A percentile compares a stretch with the other conserved stretches of the same genome.
Evolutionary conservation across 2,329 filamentous ascomycete genomes (phyloP).

Genomic region (Juglanconis sp.): DNA sequence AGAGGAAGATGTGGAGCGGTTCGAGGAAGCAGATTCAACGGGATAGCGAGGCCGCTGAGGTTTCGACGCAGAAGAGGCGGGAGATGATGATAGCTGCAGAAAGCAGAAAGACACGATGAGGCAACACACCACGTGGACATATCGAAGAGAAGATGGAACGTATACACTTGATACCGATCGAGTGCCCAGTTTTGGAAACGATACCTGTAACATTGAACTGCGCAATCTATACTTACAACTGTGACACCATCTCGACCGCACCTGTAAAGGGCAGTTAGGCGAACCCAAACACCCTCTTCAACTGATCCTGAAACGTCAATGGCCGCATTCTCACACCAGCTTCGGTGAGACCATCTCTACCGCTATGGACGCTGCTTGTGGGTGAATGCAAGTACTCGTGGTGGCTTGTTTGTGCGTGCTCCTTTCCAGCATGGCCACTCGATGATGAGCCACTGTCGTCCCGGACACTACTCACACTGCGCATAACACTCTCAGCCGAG

Average conservation of each 20-base stretch:
- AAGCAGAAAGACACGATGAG: constrained; percentile 3
- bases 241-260: not conserved
- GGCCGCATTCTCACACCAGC: not conserved
- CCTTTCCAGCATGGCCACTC: not conserved
- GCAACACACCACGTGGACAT: no score
- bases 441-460: not conserved
- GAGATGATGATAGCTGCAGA: not conserved
- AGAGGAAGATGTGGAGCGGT: constrained; percentile 1
- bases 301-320: constrained; percentile 10
- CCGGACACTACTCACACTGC: not conserved
- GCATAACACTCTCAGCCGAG: not conserved
- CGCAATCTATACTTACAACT: not conserved
- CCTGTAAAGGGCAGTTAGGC: not conserved
- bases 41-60: not conserved
- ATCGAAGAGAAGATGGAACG: no score
- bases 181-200: not conserved
- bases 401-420: not conserved
- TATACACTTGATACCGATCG: no score
- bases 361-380: not conserved
- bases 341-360: not conserved
- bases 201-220: not conserved
- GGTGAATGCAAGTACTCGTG: not conserved
- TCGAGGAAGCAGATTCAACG: not conserved
- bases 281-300: constrained; percentile 17
- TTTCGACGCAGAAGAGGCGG: not conserved